Percentiles rank a stretch among this genome's conserved stretches.
These are phyloP conservation scores for Physocladia obscura DNA, from an alignment of 192 early-diverging fungal species.

Conservation along the genomic window DNA sequence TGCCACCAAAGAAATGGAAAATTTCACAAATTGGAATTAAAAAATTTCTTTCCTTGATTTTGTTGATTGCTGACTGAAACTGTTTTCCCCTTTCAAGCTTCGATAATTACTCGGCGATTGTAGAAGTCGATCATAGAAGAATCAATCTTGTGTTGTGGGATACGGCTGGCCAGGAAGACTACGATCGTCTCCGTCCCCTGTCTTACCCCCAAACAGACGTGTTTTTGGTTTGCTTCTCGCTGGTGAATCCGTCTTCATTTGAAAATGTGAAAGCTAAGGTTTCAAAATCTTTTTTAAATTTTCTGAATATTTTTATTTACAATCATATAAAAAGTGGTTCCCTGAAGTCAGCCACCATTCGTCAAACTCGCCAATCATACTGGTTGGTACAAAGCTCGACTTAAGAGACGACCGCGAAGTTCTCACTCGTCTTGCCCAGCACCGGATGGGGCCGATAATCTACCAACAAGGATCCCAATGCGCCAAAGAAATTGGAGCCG, in stretches of 20 bases:
- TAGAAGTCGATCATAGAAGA: slow-evolving; percentile 73
- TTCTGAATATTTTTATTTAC: slow-evolving; percentile 3
- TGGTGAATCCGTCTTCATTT: slow-evolving; percentile 85
- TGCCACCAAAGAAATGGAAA: no score
- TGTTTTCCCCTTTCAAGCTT: slow-evolving; percentile 69
- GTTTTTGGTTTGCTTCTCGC: no score
- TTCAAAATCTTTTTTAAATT: slow-evolving; percentile 1
- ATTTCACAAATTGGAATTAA: no score
- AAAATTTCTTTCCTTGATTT: no score
- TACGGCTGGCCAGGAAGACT: no score
- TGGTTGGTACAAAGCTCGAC: slow-evolving; percentile 82
- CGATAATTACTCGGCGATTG: slow-evolving; percentile 82
- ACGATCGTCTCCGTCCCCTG: no score
- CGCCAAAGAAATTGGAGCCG: slow-evolving; percentile 69
- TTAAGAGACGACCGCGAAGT: slow-evolving; percentile 68
- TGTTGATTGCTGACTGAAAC: no score
- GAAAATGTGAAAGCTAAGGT: slow-evolving; percentile 90
- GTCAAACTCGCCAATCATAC: slow-evolving; percentile 76
- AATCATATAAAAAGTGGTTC: slow-evolving; percentile 64
- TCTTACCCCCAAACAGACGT: slow-evolving; percentile 86
- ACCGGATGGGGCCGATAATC: slow-evolving; percentile 69
- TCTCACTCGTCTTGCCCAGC: slow-evolving; percentile 59
- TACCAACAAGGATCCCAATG: slow-evolving; percentile 67
- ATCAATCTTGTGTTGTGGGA: slow-evolving; percentile 89
- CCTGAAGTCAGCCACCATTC: slow-evolving; percentile 69